Evolutionary conservation across 2,329 filamentous ascomycete species (phyloP), one percentile per base, ranked within the genome.

Genomic region (Aspergillus sp.): DNA sequence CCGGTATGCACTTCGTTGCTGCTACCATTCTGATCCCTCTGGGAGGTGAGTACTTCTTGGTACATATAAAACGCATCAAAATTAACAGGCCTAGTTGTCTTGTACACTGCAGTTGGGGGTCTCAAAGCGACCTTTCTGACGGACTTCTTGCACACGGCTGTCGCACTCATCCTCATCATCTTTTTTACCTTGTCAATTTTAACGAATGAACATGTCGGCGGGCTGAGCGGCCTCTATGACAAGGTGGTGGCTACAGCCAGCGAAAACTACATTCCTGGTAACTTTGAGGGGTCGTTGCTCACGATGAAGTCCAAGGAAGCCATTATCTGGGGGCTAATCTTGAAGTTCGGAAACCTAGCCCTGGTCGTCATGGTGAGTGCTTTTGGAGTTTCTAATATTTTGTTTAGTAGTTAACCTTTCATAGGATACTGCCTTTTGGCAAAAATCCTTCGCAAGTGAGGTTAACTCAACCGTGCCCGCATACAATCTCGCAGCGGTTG

Each of bases 371-470:
- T 82, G 78, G 76, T 72, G 66, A 58, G 65, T 23, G 27, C 25
- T 11, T 33, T 21, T 5, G 7, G 6, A 9, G 7, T 21, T 2
- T 14, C 12, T 7, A n/a, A n/a, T 5, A 23, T 17, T 15, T 12
- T 40, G 39, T 14, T 6, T 15, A 45, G 6, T 45, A 39, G 40
- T 50, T 60, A 33, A 48, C 43, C 2, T 23, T 11, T 3, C 19
- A 23, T 52, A 73, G 68, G 77, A 82, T 60, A 82, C 79, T 4
- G 80, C 76, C 1, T 83, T 82, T 66, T 83, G 79, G 79, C 79
- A 82, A 56, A 82, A 83, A 67, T 77, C 76, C 0, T 82, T 82
- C 59, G 79, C 79, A 1, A 75, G 77, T 1, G 77, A 81, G 56
- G 76, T 81, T 0, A 70, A 74, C 12, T 73, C 79, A 1, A 80